Evolutionary conservation across 768 basidiomycete genomes (phyloP).

Genomic region (Hortiboletus flavorubellus): DNA sequence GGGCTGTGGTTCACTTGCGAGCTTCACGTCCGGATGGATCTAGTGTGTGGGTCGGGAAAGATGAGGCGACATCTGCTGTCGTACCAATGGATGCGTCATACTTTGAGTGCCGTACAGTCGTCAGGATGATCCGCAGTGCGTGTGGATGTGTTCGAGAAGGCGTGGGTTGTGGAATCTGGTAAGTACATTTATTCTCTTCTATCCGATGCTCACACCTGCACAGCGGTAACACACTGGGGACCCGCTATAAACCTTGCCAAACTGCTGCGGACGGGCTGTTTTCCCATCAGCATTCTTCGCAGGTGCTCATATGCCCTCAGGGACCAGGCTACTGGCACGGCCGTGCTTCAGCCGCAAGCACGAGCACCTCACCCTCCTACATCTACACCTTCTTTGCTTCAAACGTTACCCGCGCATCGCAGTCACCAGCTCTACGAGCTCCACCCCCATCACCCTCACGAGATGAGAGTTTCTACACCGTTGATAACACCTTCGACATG

Average conservation of each 20-base stretch:
- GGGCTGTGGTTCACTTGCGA: constrained; percentile 53
- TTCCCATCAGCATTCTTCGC: constrained; percentile 19
- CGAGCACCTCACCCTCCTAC: constrained; percentile 18
- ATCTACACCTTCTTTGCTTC: constrained; percentile 49
- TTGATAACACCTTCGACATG: constrained; percentile 31
- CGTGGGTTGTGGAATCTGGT: constrained; percentile 63
- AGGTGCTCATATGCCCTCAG: constrained; percentile 35
- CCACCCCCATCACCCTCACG: not conserved
- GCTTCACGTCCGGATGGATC: constrained; percentile 52
- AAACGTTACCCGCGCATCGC: constrained; percentile 37
- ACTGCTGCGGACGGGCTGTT: constrained; percentile 49
- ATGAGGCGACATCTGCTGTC: constrained; percentile 49
- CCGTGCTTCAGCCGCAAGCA: constrained; percentile 11
- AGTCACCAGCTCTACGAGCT: constrained; percentile 4
- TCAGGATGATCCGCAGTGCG: constrained; percentile 49
- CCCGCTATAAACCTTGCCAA: constrained; percentile 57
- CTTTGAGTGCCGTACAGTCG: constrained; percentile 48
- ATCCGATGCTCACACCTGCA: constrained; percentile 8
- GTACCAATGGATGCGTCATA: constrained; percentile 55
- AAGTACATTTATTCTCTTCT: constrained; percentile 15
- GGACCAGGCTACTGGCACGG: constrained; percentile 43
- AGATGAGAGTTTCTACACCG: constrained; percentile 21
- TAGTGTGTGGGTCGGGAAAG: constrained; percentile 58
- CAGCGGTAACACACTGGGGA: constrained; percentile 66
- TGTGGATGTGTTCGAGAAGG: constrained; percentile 70